These are phyloP conservation scores for Coccomyxa sp. DNA, from an alignment of 139 green algal genomes.

Conservation along the genomic window DNA sequence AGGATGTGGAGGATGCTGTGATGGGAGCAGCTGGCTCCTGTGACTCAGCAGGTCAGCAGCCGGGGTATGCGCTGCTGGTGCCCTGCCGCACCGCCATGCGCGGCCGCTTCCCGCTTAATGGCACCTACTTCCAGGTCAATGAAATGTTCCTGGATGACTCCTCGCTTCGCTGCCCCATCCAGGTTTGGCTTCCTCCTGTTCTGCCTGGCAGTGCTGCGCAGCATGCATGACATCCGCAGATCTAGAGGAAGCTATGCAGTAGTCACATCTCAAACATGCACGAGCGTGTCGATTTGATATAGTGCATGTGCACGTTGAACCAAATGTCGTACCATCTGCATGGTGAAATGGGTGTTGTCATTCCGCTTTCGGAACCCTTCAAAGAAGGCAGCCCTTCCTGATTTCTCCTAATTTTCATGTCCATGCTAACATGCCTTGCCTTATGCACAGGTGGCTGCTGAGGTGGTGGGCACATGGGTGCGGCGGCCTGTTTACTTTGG, in stretches of 20 bases:
- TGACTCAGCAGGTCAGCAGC: not conserved
- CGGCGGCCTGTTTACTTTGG: slow-evolving; percentile 45
- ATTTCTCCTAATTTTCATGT: not conserved
- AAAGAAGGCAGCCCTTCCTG: not conserved
- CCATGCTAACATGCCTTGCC: not conserved
- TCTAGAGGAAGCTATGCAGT: not conserved
- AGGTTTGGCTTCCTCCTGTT: slow-evolving; percentile 10
- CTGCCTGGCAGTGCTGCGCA: not conserved
- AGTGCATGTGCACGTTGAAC: not conserved
- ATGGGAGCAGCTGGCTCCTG: not conserved
- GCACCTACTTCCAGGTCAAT: slow-evolving; percentile 82
- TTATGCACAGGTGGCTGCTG: slow-evolving; percentile 17
- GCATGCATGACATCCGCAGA: too few species aligned
- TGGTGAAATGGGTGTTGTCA: slow-evolving; percentile 4
- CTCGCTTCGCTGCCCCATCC: slow-evolving; percentile 24
- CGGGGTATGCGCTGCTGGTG: slow-evolving; percentile 39
- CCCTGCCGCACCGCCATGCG: slow-evolving; percentile 41
- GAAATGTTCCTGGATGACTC: slow-evolving; percentile 62
- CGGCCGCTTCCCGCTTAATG: slow-evolving; percentile 73
- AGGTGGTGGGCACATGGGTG: slow-evolving; percentile 9
- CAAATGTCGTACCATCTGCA: too few species aligned
- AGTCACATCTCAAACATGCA: not conserved
- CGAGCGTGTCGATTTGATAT: not conserved
- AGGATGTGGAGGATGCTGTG: not conserved
- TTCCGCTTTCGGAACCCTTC: not conserved